Evolutionary conservation across 352 stramenopile species (phyloP), one percentile per base, ranked within the genome.

Genomic region (Phytophthora brassicae): DNA sequence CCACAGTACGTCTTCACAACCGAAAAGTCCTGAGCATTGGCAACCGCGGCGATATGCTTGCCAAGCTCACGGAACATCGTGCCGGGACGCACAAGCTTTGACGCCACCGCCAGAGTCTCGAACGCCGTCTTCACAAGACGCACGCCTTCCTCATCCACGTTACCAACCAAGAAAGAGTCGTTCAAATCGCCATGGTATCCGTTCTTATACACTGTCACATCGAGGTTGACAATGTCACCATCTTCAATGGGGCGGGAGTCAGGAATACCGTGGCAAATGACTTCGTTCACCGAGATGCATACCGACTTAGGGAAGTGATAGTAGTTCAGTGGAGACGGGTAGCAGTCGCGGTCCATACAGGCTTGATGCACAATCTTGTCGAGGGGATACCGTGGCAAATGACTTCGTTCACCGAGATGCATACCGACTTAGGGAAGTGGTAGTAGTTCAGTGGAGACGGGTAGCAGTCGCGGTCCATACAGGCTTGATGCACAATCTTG

Each of bases 191-290:
- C 91, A 68, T 99, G 97, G 73, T 95, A 99, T 38, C 97, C 97
- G 65, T 99, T 81, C 58, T 98, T 93, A 83, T 97, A 99, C 4
- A 97, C 93, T 6, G 93, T 97, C 8, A 99, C 86, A 77, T 99
- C 97, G 31, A 99, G 84, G 77, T 99, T 99, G 13, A 99, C 93
- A 79, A 99, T 99, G 67, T 99, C 97, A 16, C 97, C 97, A 17
- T 98, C 88, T 65, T 98, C 61, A 38, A 99, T 75, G 16, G 95
- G 83, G 53, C 96, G 78, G 58, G 86, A 96, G 84, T 99, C 97
- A 3, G 97, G 97, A n/a, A 99, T 99, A 17, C 97, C 97, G 69
- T 98, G 95, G 70, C 95, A 98, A 52, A 98, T 97, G 1, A 98
- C 89, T 66, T 98, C 96, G 60, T 99, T 99, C 16, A 98, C 92